phyloP scores from a whole-genome alignment of 306 rosid genomes.

The Corylus heterophylla region DNA sequence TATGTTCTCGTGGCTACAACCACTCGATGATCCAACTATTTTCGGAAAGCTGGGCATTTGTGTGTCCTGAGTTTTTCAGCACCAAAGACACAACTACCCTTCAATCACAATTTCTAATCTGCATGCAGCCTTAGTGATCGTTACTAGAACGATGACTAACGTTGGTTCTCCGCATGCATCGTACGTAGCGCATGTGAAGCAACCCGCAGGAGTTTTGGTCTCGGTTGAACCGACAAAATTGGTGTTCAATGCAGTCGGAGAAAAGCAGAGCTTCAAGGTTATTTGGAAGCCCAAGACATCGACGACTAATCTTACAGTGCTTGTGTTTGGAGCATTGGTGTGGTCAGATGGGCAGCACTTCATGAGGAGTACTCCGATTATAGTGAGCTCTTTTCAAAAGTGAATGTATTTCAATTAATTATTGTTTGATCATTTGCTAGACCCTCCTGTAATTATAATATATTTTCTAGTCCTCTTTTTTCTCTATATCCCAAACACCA shows the following conservation, averaged over 20 bases:
- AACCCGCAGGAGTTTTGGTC: constrained; percentile 36
- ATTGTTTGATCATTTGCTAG: too few relatives aligned
- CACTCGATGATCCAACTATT: constrained; percentile 23
- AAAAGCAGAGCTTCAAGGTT: constrained; percentile 44
- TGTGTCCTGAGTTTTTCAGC: constrained; percentile 41
- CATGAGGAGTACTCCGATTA: constrained; percentile 17
- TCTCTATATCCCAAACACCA: neutral
- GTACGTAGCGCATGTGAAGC: constrained; percentile 31
- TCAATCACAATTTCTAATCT: constrained; percentile 37
- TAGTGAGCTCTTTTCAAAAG: too few relatives aligned
- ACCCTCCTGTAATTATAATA: too few relatives aligned
- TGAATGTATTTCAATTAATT: too few relatives aligned
- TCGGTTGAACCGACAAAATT: constrained; percentile 35
- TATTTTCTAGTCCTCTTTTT: too few relatives aligned
- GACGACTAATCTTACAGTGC: neutral
- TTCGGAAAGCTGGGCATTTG: constrained; percentile 5
- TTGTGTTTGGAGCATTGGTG: constrained; percentile 35
- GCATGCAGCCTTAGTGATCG: neutral
- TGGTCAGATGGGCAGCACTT: constrained; percentile 44
- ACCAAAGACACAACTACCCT: constrained; percentile 61
- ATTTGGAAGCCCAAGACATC: constrained; percentile 5
- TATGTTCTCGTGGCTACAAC: constrained; percentile 58
- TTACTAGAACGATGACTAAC: constrained; percentile 52
- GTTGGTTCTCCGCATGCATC: constrained; percentile 50
- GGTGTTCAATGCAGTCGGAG: constrained; percentile 40